A percentile compares a stretch with the other conserved stretches of the same genome.
phyloP scores from a whole-genome alignment of 352 stramenopile genomes.

The Phytophthora citricola region DNA sequence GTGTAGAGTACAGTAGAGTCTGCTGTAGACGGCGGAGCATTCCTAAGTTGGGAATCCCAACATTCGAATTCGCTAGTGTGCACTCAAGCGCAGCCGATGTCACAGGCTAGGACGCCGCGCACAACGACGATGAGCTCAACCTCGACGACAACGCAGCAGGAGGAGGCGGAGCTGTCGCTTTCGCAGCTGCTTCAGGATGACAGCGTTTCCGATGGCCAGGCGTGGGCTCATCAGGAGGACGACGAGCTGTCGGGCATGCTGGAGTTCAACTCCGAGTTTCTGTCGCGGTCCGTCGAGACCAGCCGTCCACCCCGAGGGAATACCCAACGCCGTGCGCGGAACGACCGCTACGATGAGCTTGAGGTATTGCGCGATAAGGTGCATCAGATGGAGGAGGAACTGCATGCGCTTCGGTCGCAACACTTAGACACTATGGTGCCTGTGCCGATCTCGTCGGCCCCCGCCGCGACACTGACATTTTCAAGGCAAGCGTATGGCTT shows the following conservation, averaged over 20 bases:
- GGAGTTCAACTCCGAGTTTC: constrained; percentile 25
- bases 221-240: constrained; percentile 6
- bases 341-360: constrained; percentile 42
- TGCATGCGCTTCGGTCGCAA: constrained; percentile 21
- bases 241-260: constrained; percentile 35
- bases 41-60: not conserved
- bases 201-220: constrained; percentile 15
- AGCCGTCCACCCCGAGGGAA: constrained; percentile 7
- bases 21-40: too few species aligned
- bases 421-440: constrained; percentile 21
- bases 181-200: constrained; percentile 21
- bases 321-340: constrained; percentile 28
- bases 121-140: not conserved
- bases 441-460: constrained; percentile 12
- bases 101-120: constrained; percentile 14
- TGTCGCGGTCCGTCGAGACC: constrained; percentile 3
- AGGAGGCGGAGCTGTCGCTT: constrained; percentile 10
- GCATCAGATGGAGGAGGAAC: constrained; percentile 42
- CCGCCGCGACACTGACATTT: constrained; percentile 20
- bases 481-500: constrained; percentile 30
- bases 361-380: constrained; percentile 43
- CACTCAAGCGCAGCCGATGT: constrained; percentile 7
- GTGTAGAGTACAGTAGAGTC: not conserved
- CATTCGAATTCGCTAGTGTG: constrained; percentile 15
- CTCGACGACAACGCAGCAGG: not conserved